These are phyloP conservation scores for Aspergillus amoenus DNA, from an alignment of 2,329 filamentous ascomycete genomes.

Conservation along the genomic window DNA sequence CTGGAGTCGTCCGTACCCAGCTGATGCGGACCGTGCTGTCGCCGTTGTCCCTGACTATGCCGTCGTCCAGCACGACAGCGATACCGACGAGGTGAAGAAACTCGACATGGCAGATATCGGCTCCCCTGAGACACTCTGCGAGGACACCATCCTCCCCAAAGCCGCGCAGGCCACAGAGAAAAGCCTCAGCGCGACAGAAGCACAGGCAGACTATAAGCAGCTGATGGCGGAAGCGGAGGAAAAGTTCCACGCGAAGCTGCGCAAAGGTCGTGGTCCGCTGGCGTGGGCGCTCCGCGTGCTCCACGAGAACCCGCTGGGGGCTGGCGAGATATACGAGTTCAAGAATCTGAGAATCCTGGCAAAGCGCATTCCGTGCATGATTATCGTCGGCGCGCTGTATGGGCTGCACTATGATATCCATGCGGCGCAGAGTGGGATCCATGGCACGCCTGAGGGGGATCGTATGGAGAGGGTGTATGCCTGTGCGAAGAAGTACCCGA, in stretches of 20 bases:
- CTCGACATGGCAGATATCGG: background rate
- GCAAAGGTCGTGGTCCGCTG: slow-evolving; percentile 64
- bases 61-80: slow-evolving; percentile 61
- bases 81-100: background rate
- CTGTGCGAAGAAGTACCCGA: slow-evolving; percentile 64
- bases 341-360: slow-evolving; percentile 65
- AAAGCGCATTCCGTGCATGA: slow-evolving; percentile 68
- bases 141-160: slow-evolving; percentile 30
- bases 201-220: slow-evolving; percentile 61
- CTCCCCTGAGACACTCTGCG: slow-evolving; percentile 34
- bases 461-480: slow-evolving; percentile 70
- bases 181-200: slow-evolving; percentile 38
- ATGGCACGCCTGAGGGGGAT: slow-evolving; percentile 69
- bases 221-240: slow-evolving; percentile 58
- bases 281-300: slow-evolving; percentile 81
- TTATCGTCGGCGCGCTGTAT: slow-evolving; percentile 65
- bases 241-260: slow-evolving; percentile 63
- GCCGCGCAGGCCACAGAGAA: slow-evolving; percentile 16
- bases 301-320: slow-evolving; percentile 69
- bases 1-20: slow-evolving; percentile 58
- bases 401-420: slow-evolving; percentile 82
- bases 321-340: slow-evolving; percentile 71
- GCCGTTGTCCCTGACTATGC: slow-evolving; percentile 72
- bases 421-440: slow-evolving; percentile 68
- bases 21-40: slow-evolving; percentile 47